phyloP scores from a whole-genome alignment of 495 filamentous ascomycete species.

The Viridothelium virens region DNA sequence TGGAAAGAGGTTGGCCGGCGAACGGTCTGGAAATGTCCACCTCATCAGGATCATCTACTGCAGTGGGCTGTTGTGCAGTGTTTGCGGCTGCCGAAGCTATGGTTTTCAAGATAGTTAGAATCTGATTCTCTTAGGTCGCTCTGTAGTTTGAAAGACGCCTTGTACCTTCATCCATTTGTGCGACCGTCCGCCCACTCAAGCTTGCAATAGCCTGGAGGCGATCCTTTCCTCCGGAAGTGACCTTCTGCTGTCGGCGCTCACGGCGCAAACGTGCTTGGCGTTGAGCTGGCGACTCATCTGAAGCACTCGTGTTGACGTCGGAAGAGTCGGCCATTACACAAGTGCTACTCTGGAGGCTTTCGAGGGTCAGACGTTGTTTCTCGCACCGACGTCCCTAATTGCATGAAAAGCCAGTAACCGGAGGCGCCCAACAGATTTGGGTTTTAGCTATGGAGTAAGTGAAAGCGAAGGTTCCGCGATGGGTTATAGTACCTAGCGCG shows the following conservation, averaged over 20 bases:
- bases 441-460: background rate
- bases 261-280: conserved; percentile 76
- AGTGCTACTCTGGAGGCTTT: background rate
- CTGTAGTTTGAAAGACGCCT: background rate
- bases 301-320: conserved; percentile 6
- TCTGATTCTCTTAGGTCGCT: too few relatives aligned
- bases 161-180: conserved; percentile 18
- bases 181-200: conserved; percentile 50
- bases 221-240: conserved; percentile 69
- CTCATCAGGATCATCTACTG: conserved; percentile 57
- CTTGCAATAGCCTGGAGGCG: conserved; percentile 81
- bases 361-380: background rate
- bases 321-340: conserved; percentile 23
- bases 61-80: conserved; percentile 17
- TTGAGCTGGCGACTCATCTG: conserved; percentile 51
- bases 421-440: too few relatives aligned
- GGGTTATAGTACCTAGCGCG: too few relatives aligned
- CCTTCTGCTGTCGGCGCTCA: conserved; percentile 83
- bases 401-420: background rate
- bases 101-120: too few relatives aligned
- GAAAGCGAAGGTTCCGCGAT: background rate
- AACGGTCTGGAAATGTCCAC: conserved; percentile 48
- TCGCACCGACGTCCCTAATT: background rate
- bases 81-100: conserved; percentile 8
- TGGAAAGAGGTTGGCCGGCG: background rate